Base-by-base conservation (phyloP, 495 filamentous ascomycete species). In the Aspergillus cavernicola region DNA sequence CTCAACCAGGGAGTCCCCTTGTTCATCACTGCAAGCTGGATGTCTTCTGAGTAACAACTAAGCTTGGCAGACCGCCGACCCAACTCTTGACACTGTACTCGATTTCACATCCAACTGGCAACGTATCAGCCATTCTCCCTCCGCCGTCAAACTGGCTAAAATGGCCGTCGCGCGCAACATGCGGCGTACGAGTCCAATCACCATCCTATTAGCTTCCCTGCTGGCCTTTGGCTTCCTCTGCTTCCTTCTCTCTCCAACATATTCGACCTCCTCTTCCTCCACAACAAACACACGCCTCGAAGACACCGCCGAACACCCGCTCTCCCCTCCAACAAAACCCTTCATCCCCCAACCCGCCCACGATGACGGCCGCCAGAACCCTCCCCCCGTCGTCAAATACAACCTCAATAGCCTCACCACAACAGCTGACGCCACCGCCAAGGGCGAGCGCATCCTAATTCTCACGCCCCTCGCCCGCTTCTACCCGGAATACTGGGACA, bases 401-500 rank as follows among this genome's bases (percentile, higher is more conserved):
- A 80, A 95, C 62, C 83, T 98, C 61, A 97, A 97, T 74, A 89
- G 87, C 67, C 78, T 97, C 55, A 96, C 92, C 33, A 89, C 86
- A 52, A 86, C 91, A 24, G 64, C 73, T 40, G 77, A 87, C 57
- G 85, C 93, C 2, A 74, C 87, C 47, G 79, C 67, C 33, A 92
- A 95, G 65, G 74, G 83, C 56, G 93, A 98, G 72, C 89, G 83
- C 8, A 78, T 98, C 53, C 84, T 97, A 38, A 86, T 98, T 65
- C 82, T 97, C 53, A 97, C 93, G 0, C 93, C 93, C 3, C 83
- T 97, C 64, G 88, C 89, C 37, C 81, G 86, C 60, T 98, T 97
- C 74, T 97, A 96, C 70, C 85, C 86, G 58, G 85, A 75, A 56
- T 97, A 96, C 77, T 97, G 95, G 95, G 86, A 92, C 59, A 97